phyloP scores from a whole-genome alignment of 148 eudicot genomes.

The Heliosperma pusillum region DNA sequence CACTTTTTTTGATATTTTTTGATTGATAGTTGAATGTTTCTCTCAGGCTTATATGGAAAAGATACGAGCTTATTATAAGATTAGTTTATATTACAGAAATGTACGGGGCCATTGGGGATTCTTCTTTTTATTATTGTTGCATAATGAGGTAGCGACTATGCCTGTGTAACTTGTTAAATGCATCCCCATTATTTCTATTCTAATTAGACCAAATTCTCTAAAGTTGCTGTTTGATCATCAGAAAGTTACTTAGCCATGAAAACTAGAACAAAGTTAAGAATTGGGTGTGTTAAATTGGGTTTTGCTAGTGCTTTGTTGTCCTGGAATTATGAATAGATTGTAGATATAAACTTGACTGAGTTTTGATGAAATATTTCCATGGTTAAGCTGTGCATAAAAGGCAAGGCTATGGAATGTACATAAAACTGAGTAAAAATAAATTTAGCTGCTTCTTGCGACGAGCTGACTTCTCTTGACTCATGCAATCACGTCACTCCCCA shows the following conservation, averaged over 20 bases:
- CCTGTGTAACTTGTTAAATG: background rate
- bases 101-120: background rate
- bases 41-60: background rate
- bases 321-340: slow-evolving; percentile 1
- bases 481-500: background rate
- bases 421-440: too few species aligned
- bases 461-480: background rate
- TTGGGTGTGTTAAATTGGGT: background rate
- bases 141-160: background rate
- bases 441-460: background rate
- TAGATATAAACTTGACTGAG: background rate
- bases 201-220: background rate
- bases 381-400: too few species aligned
- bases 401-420: too few species aligned
- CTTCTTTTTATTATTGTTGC: background rate
- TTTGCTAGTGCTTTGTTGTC: background rate
- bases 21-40: slow-evolving; percentile 4
- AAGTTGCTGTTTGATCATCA: background rate
- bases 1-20: background rate
- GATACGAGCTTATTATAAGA: background rate
- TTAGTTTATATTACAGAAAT: slow-evolving; percentile 1
- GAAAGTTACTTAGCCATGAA: background rate
- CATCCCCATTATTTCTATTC: background rate
- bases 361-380: too few species aligned
- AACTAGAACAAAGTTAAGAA: background rate